Percentiles rank a stretch among this genome's conserved stretches.
Conservation (phyloP, 2,329 filamentous ascomycete species). For the Penicillium sp. region DNA sequence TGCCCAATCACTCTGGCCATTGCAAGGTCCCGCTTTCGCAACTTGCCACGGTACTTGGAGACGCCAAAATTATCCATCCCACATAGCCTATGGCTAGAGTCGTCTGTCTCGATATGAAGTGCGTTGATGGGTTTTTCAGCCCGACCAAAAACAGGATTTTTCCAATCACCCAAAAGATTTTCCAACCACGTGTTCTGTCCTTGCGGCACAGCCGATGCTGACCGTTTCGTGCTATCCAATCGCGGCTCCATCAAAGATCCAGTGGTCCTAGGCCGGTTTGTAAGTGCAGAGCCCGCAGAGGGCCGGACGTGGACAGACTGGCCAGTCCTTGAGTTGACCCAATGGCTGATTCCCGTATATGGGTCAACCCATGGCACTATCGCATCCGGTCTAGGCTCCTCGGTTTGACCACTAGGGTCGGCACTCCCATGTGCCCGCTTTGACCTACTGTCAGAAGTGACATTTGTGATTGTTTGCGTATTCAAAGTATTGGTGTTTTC, state of each 20-base stretch:
- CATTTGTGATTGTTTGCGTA: background rate
- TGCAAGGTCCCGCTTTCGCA: constrained; percentile 68
- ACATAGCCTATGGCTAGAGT: constrained; percentile 27
- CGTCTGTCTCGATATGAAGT: constrained; percentile 31
- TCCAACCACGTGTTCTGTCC: constrained; percentile 60
- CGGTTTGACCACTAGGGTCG: background rate
- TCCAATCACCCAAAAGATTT: constrained; percentile 67
- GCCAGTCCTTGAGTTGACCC: constrained; percentile 42
- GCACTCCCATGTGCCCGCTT: background rate
- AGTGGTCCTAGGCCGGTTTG: constrained; percentile 25
- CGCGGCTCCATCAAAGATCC: constrained; percentile 19
- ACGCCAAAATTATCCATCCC: constrained; percentile 29
- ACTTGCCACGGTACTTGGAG: constrained; percentile 38
- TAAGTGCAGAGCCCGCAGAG: constrained; percentile 14
- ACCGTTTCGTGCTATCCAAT: constrained; percentile 17
- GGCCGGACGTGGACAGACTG: constrained; percentile 31
- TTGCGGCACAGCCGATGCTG: constrained; percentile 24
- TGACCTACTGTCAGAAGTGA: background rate
- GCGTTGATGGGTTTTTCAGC: constrained; percentile 51
- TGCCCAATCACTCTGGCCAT: constrained; percentile 74
- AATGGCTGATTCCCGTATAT: constrained; percentile 48
- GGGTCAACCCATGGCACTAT: constrained; percentile 65
- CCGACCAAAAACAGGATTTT: constrained; percentile 75
- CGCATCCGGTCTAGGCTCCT: constrained; percentile 16
- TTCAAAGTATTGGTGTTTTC: background rate